Percentiles rank a stretch among this genome's conserved stretches.
Conservation (phyloP, 257 asterid species). For the Ilex asprella region DNA sequence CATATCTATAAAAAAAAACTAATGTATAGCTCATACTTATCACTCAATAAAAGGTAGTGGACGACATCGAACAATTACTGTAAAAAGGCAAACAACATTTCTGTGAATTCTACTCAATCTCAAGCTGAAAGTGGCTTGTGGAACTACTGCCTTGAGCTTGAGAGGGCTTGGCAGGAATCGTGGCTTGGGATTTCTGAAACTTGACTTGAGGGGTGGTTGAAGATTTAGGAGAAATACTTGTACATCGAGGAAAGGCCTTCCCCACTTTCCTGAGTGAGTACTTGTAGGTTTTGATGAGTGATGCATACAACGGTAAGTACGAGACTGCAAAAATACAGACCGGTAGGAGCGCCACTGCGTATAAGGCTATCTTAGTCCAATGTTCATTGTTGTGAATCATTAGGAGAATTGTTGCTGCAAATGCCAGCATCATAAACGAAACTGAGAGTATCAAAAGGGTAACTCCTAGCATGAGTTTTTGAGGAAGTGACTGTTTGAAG, state of each 20-base stretch:
- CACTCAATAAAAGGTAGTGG: no score
- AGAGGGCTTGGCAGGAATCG: no score
- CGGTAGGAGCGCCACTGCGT: constrained; percentile 6
- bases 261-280: background rate
- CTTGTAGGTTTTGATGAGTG: background rate
- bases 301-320: constrained; percentile 1
- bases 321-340: constrained; percentile 8
- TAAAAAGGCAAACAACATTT: no score
- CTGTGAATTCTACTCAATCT: no score
- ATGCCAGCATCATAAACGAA: constrained; percentile 18
- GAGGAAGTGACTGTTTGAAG: constrained; percentile 11
- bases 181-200: no score
- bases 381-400: constrained; percentile 3
- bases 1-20: no score
- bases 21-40: no score
- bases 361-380: constrained; percentile 13
- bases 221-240: no score
- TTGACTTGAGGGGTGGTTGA: no score
- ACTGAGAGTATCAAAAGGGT: constrained; percentile 11
- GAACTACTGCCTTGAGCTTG: no score
- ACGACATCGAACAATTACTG: no score
- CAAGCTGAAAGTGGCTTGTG: no score
- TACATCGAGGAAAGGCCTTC: background rate
- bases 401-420: constrained; percentile 14
- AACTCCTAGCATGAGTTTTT: constrained; percentile 8